phyloP scores from a whole-genome alignment of 176 grass and related monocot genomes.

The Pontederia paniculata region DNA sequence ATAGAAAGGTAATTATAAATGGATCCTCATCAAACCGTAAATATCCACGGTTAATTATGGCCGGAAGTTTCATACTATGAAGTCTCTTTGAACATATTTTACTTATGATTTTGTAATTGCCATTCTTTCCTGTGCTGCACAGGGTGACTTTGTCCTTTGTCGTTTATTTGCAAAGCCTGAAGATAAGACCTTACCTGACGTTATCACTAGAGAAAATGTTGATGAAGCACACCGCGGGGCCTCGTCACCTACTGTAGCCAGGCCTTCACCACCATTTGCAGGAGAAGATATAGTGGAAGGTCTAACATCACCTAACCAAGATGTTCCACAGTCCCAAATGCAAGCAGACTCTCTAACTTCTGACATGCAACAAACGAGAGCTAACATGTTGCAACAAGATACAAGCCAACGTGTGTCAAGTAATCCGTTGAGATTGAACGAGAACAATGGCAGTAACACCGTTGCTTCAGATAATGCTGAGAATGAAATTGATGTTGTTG shows the following conservation, averaged over 20 bases:
- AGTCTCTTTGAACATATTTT: not conserved
- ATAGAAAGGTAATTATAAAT: too few species aligned
- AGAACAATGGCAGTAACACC: too few species aligned
- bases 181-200: not conserved
- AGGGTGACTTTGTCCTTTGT: conserved; percentile 19
- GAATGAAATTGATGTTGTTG: not conserved
- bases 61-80: not conserved
- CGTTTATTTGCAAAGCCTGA: conserved; percentile 13
- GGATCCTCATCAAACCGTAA: too few species aligned
- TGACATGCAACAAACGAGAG: too few species aligned
- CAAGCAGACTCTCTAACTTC: conserved; percentile 5
- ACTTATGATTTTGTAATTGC: not conserved
- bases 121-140: too few species aligned
- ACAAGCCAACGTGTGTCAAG: too few species aligned
- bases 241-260: conserved; percentile 1
- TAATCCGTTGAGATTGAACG: too few species aligned
- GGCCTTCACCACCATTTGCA: not conserved
- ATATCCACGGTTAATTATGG: too few species aligned
- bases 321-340: not conserved
- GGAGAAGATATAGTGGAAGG: not conserved
- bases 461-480: too few species aligned
- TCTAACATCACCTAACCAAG: not conserved
- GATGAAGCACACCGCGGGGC: not conserved
- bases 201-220: too few species aligned
- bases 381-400: too few species aligned